Evolutionary conservation across 441 rosid genomes (phyloP), one percentile per base, ranked within the genome.

Genomic region (Euphorbia corollata): DNA sequence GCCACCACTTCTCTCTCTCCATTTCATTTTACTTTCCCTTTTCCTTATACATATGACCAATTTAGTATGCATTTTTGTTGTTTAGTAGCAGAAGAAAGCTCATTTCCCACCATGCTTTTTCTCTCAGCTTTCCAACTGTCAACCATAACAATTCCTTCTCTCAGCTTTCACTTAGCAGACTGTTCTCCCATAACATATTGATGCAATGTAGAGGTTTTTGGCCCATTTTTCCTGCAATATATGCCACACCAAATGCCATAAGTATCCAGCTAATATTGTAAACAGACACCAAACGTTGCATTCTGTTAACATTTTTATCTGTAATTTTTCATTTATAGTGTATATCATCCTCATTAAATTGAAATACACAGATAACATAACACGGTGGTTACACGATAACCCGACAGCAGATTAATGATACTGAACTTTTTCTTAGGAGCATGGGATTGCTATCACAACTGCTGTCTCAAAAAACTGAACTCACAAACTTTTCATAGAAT

Each of bases 161-260:
- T 41, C 36, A 70, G 43, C 71, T 59, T 63, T 53, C 66, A 1
- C 47, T 84, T 78, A 86, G 86, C 87, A 85, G 32, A 85, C 90
- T 0, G 92, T 89, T 73, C 92, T 71, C 61, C 96, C 92, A 48
- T 87, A 85, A 73, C 93, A 87, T 64, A 89, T 83, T 13, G 92
- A 83, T 71, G 91, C 91, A 68, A 89, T 82, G 79, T 87, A 89
- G 71, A 87, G 88, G 78, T 87, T 89, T 73, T 87, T 89, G 0
- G 89, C 72, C 96, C 91, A 89, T 78, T 89, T 89, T 54, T 86
- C 91, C 96, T 87, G 82, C 73, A 71, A 66, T 24, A 68, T 53
- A 51, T 45, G 1, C 32, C 32, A 43, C 20, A 32, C 7, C 22
- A 43, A 5, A 41, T 41, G 12, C 3, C 12, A 8, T 8, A 9